Evolutionary conservation across 2,329 filamentous ascomycete genomes (phyloP), one percentile per base, ranked within the genome.

Genomic region (Fusarium subglutinans): DNA sequence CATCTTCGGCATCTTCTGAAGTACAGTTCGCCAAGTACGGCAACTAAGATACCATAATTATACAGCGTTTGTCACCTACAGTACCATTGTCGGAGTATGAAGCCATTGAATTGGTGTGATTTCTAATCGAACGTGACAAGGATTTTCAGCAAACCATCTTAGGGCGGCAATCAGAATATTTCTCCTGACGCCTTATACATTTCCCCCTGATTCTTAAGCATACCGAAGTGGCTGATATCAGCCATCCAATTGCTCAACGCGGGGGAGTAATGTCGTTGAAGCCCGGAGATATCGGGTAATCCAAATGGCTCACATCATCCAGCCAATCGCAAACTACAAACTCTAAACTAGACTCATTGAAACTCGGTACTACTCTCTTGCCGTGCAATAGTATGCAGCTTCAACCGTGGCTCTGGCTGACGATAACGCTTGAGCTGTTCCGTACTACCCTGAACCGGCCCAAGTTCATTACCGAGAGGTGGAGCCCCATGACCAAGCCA

Each of bases 1-100:
- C 72, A 35, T 77, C 75, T 0, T 75, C 75, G 12, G 72, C 57
- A 15, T 76, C 75, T 20, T 77, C 74, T 3, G 74, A 77, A 24
- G 50, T 77, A 3, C 75, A 77, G 20, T 77, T 77, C 35, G 75
- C 75, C 18, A 76, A 61, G 37, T 74, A 69, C 14, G 56, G 51
- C 1, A 68, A 24, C 26, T 68, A 15, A 43, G 13, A 22, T 15
- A 10, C 6, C 1, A 38, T 59, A n/a, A 6, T 20, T 7, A 33
- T 33, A 44, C 8, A 24, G 22, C 5, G 22, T 56, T 33, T 20
- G 15, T 22, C 18, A 20, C 47, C 13, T 26, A 10, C 7, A 17
- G 7, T 11, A 9, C 6, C 2, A 20, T 17, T 20, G 2, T 18
- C 17, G 4, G 2, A 24, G 8, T 7, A 14, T 11, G 8, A 8